phyloP scores from a whole-genome alignment of 257 asterid genomes.

The Euphrasia confusa region DNA sequence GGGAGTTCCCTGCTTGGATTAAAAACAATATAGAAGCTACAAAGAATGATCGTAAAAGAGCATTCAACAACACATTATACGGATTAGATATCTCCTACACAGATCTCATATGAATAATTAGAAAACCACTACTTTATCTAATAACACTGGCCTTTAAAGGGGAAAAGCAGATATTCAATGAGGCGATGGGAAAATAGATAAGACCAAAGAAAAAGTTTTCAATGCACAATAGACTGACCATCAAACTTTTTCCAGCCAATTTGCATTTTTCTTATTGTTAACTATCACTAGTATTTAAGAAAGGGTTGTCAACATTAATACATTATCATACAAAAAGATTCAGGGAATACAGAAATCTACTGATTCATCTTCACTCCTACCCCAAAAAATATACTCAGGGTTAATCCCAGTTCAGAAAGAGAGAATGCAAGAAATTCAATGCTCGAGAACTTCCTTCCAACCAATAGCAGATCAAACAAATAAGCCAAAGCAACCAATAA shows the following conservation, averaged over 20 bases:
- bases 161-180: conserved; percentile 7
- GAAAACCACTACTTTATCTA: not conserved
- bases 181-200: not conserved
- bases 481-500: not conserved
- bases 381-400: not conserved
- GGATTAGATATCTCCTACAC: not conserved
- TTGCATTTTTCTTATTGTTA: not conserved
- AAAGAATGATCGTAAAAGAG: conserved; percentile 4
- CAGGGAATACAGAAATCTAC: not conserved
- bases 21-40: conserved; percentile 11
- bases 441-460: conserved; percentile 1
- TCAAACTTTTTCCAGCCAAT: not conserved
- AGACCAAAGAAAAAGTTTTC: not conserved
- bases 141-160: conserved; percentile 4
- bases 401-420: not conserved
- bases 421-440: not conserved
- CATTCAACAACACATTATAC: conserved; percentile 2
- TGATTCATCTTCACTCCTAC: not conserved
- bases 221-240: no score
- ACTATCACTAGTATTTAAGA: not conserved
- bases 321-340: conserved; percentile 1
- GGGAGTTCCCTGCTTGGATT: conserved; percentile 4
- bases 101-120: not conserved
- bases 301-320: not conserved
- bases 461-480: conserved; percentile 9